Evolutionary conservation across 352 stramenopile species (phyloP).

Genomic region (Phytophthora crassamura): DNA sequence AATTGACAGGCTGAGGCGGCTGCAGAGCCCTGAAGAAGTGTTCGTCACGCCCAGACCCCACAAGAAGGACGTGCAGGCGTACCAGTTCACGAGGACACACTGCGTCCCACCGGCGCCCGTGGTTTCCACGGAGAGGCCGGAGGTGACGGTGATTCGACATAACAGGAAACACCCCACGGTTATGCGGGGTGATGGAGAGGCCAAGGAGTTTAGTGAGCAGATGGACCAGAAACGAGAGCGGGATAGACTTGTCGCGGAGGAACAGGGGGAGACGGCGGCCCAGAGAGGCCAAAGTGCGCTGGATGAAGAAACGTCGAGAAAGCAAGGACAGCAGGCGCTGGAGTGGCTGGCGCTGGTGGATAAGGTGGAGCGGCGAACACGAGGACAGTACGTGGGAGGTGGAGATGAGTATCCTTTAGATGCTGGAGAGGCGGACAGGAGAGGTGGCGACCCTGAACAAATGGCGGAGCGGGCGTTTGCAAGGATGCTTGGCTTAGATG

Average conservation of each 20-base stretch:
- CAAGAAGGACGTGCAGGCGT: conserved; percentile 53
- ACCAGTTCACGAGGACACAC: conserved; percentile 64
- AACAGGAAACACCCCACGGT: conserved; percentile 48
- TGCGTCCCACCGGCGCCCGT: conserved; percentile 30
- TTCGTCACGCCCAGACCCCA: conserved; percentile 45
- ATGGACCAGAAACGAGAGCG: conserved; percentile 52
- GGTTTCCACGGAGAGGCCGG: conserved; percentile 8
- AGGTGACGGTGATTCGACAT: conserved; percentile 65
- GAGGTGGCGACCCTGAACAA: conserved; percentile 15
- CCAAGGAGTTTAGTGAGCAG: conserved; percentile 45
- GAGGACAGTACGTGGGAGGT: conserved; percentile 18
- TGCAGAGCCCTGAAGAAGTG: conserved; percentile 47
- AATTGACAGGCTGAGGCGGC: conserved; percentile 26
- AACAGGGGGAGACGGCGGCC: conserved; percentile 41
- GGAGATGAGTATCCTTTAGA: conserved; percentile 12
- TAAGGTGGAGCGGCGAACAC: conserved; percentile 40
- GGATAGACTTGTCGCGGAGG: conserved; percentile 39
- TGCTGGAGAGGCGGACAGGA: conserved; percentile 11
- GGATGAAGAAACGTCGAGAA: conserved; percentile 36
- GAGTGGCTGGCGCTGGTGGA: conserved; percentile 66
- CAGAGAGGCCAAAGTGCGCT: conserved; percentile 49
- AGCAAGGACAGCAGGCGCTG: conserved; percentile 52
- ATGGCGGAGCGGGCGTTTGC: conserved; percentile 47
- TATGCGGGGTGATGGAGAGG: conserved; percentile 47
- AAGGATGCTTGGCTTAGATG: conserved; percentile 49